Evolutionary conservation across 2,329 filamentous ascomycete species (phyloP).

Genomic region (Paecilomyces dactylethromorphus): DNA sequence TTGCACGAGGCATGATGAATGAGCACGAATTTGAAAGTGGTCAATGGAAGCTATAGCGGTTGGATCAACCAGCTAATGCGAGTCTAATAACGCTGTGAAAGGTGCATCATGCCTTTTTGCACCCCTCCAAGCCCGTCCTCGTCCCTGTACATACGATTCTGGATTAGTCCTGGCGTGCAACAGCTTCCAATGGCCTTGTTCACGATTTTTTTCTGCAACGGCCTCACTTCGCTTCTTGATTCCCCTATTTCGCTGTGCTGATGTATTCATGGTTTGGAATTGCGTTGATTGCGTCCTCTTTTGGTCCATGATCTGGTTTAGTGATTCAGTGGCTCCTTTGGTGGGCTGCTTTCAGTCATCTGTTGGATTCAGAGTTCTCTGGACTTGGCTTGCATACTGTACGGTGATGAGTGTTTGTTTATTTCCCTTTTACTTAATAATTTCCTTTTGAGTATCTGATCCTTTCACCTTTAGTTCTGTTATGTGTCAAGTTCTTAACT

Average conservation of each 20-base stretch:
- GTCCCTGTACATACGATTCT: constrained; percentile 14
- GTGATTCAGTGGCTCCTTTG: not conserved
- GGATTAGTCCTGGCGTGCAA: not conserved
- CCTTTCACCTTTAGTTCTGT: not conserved
- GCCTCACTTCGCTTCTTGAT: constrained; percentile 6
- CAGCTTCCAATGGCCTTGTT: constrained; percentile 3
- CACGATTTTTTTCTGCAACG: constrained; percentile 3
- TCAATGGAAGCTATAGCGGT: constrained; percentile 9
- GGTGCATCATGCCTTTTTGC: constrained; percentile 8
- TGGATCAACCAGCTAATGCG: constrained; percentile 9
- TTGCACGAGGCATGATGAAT: constrained; percentile 24
- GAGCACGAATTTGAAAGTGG: constrained; percentile 17
- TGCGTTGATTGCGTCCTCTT: not conserved
- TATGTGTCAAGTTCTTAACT: not conserved
- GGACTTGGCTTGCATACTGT: not conserved
- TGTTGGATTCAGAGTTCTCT: not conserved
- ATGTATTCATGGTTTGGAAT: not conserved
- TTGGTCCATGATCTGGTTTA: not conserved
- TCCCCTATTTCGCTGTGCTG: constrained; percentile 1
- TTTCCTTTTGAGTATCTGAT: not conserved
- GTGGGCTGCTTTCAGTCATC: not conserved
- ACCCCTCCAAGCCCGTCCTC: constrained; percentile 2
- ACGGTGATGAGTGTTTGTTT: not conserved
- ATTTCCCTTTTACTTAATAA: not conserved
- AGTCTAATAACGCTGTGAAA: constrained; percentile 17